Conservation (phyloP, 306 rosid genomes). For the Quercus alba region DNA sequence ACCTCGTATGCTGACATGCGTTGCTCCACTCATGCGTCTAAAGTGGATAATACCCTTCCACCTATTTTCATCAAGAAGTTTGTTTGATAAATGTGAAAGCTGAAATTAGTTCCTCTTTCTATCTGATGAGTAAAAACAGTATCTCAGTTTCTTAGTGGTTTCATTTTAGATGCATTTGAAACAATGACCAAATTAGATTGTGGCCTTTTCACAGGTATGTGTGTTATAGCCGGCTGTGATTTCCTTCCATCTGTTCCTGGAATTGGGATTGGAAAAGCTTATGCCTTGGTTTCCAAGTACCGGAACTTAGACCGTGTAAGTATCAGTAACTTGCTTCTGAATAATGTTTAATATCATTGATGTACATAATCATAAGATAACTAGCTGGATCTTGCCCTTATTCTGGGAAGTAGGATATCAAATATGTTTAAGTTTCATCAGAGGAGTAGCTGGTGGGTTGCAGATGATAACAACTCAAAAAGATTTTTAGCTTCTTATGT, state of each 20-base stretch:
- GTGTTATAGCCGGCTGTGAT: conserved; percentile 95
- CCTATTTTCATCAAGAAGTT: not conserved
- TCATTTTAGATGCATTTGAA: not conserved
- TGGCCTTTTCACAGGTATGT: conserved; percentile 61
- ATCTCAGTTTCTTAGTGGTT: not conserved
- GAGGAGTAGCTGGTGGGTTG: not conserved
- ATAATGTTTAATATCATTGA: not conserved
- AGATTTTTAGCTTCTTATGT: not conserved
- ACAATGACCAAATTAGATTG: conserved; percentile 3
- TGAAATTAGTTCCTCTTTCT: not conserved
- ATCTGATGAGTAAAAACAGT: not conserved
- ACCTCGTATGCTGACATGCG: not conserved
- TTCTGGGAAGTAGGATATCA: not conserved
- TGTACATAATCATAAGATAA: not conserved
- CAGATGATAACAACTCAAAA: not conserved
- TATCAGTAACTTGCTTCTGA: conserved; percentile 15
- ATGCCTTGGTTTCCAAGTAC: conserved; percentile 80
- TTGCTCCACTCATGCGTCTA: not conserved
- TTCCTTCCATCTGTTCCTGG: conserved; percentile 97
- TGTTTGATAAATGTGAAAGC: not conserved
- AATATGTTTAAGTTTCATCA: not conserved
- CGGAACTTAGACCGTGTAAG: conserved; percentile 83
- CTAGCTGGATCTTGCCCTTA: not conserved
- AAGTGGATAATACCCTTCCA: not conserved
- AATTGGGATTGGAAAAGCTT: conserved; percentile 83